These are phyloP conservation scores for Dendrocalamus latiflorus DNA, from an alignment of 202 grass and related monocot species.

Conservation along the genomic window DNA sequence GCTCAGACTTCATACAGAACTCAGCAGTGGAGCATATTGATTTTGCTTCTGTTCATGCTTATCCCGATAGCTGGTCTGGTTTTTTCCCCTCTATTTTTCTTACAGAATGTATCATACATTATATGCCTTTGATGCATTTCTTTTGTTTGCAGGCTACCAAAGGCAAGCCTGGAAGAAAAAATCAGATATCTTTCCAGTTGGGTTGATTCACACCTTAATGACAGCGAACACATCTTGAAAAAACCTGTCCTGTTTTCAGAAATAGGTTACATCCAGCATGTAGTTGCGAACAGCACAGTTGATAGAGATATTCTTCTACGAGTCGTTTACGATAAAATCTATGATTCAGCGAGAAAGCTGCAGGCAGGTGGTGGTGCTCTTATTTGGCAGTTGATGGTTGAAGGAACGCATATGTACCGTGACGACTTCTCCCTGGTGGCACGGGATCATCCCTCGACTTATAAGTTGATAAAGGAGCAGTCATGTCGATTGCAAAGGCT, in stretches of 20 bases:
- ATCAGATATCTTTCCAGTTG: constrained; percentile 70
- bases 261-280: constrained; percentile 52
- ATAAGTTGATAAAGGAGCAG: constrained; percentile 69
- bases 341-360: constrained; percentile 57
- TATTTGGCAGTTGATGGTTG: constrained; percentile 84
- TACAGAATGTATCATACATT: neutral
- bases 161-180: constrained; percentile 70
- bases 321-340: constrained; percentile 82
- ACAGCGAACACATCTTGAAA: constrained; percentile 64
- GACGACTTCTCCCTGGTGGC: constrained; percentile 82
- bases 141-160: constrained; percentile 57
- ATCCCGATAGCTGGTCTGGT: constrained; percentile 85
- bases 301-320: constrained; percentile 64
- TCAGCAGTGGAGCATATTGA: constrained; percentile 75
- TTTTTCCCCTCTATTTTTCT: neutral
- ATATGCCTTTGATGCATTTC: neutral
- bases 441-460: constrained; percentile 39
- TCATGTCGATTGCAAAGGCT: constrained; percentile 59
- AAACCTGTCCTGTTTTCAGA: constrained; percentile 88
- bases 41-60: constrained; percentile 92
- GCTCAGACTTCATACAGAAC: constrained; percentile 83
- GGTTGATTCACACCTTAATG: constrained; percentile 83
- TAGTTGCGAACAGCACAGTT: constrained; percentile 40
- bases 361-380: constrained; percentile 75
- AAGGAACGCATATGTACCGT: constrained; percentile 57